A percentile compares a stretch with the other conserved stretches of the same genome.
Evolutionary conservation across 1,284 basidiomycete genomes (phyloP).

Genomic region (Melanopsichium pennsylvanicum): DNA sequence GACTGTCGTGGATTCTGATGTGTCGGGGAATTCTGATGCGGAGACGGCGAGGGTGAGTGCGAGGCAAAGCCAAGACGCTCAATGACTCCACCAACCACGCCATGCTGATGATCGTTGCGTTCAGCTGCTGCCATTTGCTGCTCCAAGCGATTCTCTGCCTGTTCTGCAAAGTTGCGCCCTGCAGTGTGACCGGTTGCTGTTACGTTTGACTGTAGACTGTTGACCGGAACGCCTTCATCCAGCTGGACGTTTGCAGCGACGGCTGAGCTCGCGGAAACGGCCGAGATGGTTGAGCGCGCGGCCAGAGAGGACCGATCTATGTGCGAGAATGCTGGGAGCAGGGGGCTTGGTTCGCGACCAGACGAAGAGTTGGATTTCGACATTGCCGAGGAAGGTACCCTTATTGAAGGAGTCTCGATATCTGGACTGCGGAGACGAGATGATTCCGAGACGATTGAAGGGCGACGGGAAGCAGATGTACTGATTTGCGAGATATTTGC

Average conservation of each 20-base stretch:
- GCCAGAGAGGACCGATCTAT: conserved; percentile 20
- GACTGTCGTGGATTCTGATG: conserved; percentile 6
- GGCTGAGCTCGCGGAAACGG: conserved; percentile 24
- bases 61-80: conserved; percentile 34
- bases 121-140: conserved; percentile 41
- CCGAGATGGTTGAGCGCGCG: conserved; percentile 27
- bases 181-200: conserved; percentile 33
- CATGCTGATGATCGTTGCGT: conserved; percentile 46
- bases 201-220: conserved; percentile 28
- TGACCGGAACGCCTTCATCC: conserved; percentile 23
- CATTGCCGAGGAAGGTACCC: conserved; percentile 7
- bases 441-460: conserved; percentile 15
- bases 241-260: conserved; percentile 38
- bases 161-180: conserved; percentile 13
- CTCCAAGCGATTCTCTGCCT: conserved; percentile 38
- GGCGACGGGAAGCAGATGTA: conserved; percentile 12
- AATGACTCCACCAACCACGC: conserved; percentile 39
- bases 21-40: conserved; percentile 4
- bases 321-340: conserved; percentile 10
- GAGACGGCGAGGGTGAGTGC: conserved; percentile 9
- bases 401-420: conserved; percentile 17
- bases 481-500: conserved; percentile 21
- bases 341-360: conserved; percentile 22
- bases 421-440: conserved; percentile 32
- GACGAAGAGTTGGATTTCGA: conserved; percentile 12